Evolutionary conservation across 208 protist genomes (phyloP).

Genomic region (Borovskyia barvae): DNA sequence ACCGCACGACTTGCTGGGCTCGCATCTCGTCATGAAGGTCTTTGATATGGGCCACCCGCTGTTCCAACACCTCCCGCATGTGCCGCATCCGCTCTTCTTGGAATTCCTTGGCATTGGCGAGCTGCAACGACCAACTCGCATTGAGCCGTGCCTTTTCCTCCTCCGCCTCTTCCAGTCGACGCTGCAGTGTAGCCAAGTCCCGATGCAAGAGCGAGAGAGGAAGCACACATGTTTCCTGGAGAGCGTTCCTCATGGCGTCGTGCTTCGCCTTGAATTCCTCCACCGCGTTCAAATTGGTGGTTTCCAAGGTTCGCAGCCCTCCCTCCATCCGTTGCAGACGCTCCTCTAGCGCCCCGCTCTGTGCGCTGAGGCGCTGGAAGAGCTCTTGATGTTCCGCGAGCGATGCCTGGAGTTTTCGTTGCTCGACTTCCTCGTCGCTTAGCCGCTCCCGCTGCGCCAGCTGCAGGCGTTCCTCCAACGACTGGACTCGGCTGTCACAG

Average conservation of each 20-base stretch:
- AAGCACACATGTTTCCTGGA: slow-evolving; percentile 23
- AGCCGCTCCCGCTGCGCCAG: slow-evolving; percentile 5
- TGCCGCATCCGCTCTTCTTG: slow-evolving; percentile 20
- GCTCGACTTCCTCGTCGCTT: slow-evolving; percentile 10
- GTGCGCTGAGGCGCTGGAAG: slow-evolving; percentile 4
- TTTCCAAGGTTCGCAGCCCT: slow-evolving; percentile 22
- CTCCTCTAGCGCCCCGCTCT: slow-evolving; percentile 18
- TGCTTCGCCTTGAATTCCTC: slow-evolving; percentile 3
- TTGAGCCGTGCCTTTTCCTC: slow-evolving; percentile 23
- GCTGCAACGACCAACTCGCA: slow-evolving; percentile 19
- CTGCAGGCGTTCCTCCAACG: slow-evolving; percentile 14
- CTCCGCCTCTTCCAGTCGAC: neutral
- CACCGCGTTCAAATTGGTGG: slow-evolving; percentile 3
- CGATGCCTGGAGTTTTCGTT: slow-evolving; percentile 18
- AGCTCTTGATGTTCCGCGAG: slow-evolving; percentile 17
- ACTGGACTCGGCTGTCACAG: slow-evolving; percentile 3
- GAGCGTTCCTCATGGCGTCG: slow-evolving; percentile 12
- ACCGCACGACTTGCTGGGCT: slow-evolving; percentile 5
- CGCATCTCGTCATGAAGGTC: slow-evolving; percentile 22
- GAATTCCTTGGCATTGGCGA: slow-evolving; percentile 16
- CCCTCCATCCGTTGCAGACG: slow-evolving; percentile 14
- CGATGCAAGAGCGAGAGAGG: slow-evolving; percentile 22
- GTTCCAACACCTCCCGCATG: slow-evolving; percentile 22
- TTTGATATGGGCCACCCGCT: slow-evolving; percentile 27
- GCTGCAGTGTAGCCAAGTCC: slow-evolving; percentile 21